Evolutionary conservation across 1,284 basidiomycete species (phyloP), one percentile per base, ranked within the genome.

Genomic region (Singerocomus inundabilis): DNA sequence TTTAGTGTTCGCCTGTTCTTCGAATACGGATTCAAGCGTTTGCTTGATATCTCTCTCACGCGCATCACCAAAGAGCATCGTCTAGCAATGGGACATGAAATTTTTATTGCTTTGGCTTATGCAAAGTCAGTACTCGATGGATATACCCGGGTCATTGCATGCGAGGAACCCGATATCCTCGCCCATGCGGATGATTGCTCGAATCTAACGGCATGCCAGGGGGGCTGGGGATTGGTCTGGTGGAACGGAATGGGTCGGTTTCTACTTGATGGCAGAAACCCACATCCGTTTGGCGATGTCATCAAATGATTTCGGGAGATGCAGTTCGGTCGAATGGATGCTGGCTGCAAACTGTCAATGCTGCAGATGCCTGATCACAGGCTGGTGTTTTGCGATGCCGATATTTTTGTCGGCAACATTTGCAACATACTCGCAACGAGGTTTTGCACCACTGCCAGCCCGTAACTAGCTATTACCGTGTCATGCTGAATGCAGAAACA

Each of bases 161-260:
- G 5, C 0, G 33, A 53, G 13, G 55, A 53, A 31, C 56, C 51
- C 4, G 5, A 8, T 1, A 53, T 46, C 11, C 26, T 52, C 3
- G 3, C 15, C 2, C 57, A 58, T 31, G 35, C 36, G 7, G 10
- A 12, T 2, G 37, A 49, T 28, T 58, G 53, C 8, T 2, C 1
- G 6, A 31, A 58, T 28, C 30, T 36, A 18, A 7, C 4, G 2
- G 31, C 25, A 2, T 53, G 51, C 5, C 8, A 29, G 34, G 39
- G 50, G 1, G 58, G 57, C 26, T 60, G 57, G 55, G 46, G 44
- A 9, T 5, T n/a, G 1, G 4, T 48, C 0, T 55, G 58, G 55
- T 57, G 52, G 58, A 59, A 54, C 28, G 44, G 52, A 4, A 57
- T 57, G 52, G 55, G 55, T 2, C 16, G 35, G 0, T 53, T 56